A percentile compares a stretch with the other conserved stretches of the same genome.
These are phyloP conservation scores for Boletus rubroflammeus DNA, from an alignment of 768 basidiomycete genomes.

Conservation along the genomic window DNA sequence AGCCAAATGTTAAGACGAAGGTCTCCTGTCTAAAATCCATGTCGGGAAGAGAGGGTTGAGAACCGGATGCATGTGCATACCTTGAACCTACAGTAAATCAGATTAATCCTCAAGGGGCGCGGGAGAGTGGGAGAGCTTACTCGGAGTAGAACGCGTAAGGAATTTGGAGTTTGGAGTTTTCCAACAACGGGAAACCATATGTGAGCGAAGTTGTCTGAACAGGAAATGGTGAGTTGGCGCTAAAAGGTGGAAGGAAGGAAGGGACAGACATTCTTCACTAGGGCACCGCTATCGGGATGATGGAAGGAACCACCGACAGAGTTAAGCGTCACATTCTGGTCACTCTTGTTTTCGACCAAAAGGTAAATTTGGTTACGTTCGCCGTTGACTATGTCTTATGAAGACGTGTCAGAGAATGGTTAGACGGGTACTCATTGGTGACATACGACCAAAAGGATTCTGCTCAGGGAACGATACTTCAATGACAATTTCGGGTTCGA, in stretches of 20 bases:
- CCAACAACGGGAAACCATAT: constrained; percentile 50
- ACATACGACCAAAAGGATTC: constrained; percentile 76
- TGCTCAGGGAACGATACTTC: constrained; percentile 62
- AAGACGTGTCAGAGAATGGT: constrained; percentile 8
- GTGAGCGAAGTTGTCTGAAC: constrained; percentile 55
- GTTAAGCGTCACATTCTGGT: constrained; percentile 64
- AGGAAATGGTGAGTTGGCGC: not conserved
- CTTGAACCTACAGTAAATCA: constrained; percentile 49
- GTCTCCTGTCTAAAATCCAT: constrained; percentile 59
- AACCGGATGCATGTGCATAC: constrained; percentile 31
- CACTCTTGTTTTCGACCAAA: constrained; percentile 72
- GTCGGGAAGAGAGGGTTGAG: constrained; percentile 1
- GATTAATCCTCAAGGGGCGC: constrained; percentile 1
- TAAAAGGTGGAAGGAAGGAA: not conserved
- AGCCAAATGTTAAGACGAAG: constrained; percentile 71
- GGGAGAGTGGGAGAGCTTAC: constrained; percentile 41
- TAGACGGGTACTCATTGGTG: not conserved
- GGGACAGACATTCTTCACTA: constrained; percentile 70
- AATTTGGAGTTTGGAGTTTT: constrained; percentile 57
- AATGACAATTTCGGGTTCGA: constrained; percentile 52
- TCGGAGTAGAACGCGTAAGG: constrained; percentile 80
- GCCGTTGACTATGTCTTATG: constrained; percentile 82
- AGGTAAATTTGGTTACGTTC: constrained; percentile 69
- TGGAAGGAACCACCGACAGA: constrained; percentile 66
- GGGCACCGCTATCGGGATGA: constrained; percentile 53